These are phyloP conservation scores for Myrmaecium sp. DNA, from an alignment of 2,329 filamentous ascomycete species.

Conservation along the genomic window DNA sequence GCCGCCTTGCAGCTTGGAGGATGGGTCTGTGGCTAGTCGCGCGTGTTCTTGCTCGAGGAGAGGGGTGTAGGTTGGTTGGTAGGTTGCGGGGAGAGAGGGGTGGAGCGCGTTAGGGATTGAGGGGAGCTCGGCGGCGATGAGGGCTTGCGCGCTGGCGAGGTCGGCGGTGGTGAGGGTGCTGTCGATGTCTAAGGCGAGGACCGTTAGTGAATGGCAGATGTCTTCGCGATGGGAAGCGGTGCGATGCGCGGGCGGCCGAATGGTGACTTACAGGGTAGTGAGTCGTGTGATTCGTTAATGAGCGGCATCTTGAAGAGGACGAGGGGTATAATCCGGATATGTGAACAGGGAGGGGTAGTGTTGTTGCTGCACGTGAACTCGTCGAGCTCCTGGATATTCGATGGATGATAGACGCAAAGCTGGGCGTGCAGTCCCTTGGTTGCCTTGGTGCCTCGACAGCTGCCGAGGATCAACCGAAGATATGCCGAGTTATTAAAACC, in stretches of 20 bases:
- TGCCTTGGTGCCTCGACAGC: no score
- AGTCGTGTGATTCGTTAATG: constrained; percentile 56
- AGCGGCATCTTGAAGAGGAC: constrained; percentile 39
- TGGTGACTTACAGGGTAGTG: constrained; percentile 52
- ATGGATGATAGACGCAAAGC: no score
- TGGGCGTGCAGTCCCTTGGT: no score
- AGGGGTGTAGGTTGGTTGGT: constrained; percentile 42
- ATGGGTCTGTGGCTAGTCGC: constrained; percentile 40
- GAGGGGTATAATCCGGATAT: no score
- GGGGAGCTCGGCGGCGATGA: constrained; percentile 51
- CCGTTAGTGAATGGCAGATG: constrained; percentile 2
- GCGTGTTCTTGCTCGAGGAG: constrained; percentile 51
- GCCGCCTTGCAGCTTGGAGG: constrained; percentile 36
- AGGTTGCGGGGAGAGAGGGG: constrained; percentile 39
- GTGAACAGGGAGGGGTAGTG: no score
- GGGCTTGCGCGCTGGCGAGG: constrained; percentile 48
- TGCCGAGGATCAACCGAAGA: no score
- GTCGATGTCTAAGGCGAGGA: constrained; percentile 54
- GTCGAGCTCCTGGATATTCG: no score
- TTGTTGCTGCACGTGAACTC: no score
- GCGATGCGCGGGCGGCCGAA: constrained; percentile 6
- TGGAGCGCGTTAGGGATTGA: constrained; percentile 28
- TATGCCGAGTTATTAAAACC: no score
- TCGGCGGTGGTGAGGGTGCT: constrained; percentile 44
- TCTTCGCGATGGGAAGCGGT: constrained; percentile 3